Conservation (phyloP, 2,329 filamentous ascomycete genomes). For the Volutella citrinella region DNA sequence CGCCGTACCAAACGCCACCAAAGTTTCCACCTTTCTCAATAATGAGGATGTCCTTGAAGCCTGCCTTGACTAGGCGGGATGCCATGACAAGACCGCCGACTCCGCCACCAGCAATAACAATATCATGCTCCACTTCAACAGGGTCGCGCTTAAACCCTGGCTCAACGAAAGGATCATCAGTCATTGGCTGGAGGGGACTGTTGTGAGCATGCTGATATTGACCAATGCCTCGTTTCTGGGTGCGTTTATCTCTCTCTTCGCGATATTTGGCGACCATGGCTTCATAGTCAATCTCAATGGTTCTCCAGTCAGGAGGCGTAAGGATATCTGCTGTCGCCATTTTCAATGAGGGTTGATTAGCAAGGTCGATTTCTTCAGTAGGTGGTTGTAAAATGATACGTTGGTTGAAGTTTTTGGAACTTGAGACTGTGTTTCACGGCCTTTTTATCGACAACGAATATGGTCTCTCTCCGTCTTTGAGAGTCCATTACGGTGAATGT, state of each 20-base stretch:
- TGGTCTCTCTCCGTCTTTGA: background rate
- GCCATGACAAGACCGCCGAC: slow-evolving; percentile 1
- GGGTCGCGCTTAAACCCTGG: background rate
- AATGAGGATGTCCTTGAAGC: slow-evolving; percentile 1
- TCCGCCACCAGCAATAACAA: background rate
- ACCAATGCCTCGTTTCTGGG: slow-evolving; percentile 1
- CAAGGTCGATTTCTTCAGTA: slow-evolving; percentile 1
- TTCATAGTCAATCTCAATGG: background rate
- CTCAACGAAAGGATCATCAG: background rate
- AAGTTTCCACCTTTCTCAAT: slow-evolving; percentile 1
- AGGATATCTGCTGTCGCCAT: background rate
- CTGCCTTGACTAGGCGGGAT: background rate
- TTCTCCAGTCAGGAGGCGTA: slow-evolving; percentile 1
- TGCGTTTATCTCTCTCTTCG: background rate
- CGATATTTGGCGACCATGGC: background rate
- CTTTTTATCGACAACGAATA: background rate
- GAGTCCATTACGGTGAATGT: slow-evolving; percentile 1
- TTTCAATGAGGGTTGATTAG: background rate
- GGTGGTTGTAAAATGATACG: background rate
- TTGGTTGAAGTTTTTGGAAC: background rate
- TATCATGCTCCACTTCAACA: background rate
- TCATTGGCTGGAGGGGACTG: background rate
- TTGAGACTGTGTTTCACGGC: background rate
- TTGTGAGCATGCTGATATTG: background rate
- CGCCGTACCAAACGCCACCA: background rate